phyloP scores from a whole-genome alignment of 805 yeast genomes.

The Myxozyma neglecta region DNA sequence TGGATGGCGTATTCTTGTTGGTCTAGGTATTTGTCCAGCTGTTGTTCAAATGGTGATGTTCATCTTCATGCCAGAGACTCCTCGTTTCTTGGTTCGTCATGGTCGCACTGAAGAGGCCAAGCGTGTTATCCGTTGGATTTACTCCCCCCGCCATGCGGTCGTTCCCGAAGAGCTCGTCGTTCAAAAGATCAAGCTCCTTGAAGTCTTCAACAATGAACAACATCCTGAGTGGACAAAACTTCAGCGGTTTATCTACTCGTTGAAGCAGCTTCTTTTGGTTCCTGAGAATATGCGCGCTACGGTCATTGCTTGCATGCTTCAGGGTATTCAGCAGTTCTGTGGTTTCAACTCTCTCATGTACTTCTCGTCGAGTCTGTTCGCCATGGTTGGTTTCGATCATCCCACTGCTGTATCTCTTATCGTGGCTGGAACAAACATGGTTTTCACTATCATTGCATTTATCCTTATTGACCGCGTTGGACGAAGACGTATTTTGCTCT shows the following conservation, averaged over 20 bases:
- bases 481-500: constrained; percentile 74
- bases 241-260: constrained; percentile 34
- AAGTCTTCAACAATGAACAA: constrained; percentile 45
- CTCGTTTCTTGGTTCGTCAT: constrained; percentile 79
- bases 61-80: constrained; percentile 90
- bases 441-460: constrained; percentile 83
- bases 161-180: constrained; percentile 66
- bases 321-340: constrained; percentile 94
- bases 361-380: constrained; percentile 88
- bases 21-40: constrained; percentile 86
- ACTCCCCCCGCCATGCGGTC: constrained; percentile 44
- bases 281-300: constrained; percentile 81
- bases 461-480: constrained; percentile 85
- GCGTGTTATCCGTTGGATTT: constrained; percentile 61
- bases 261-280: constrained; percentile 39
- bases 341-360: constrained; percentile 97
- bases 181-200: constrained; percentile 56
- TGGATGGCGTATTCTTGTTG: constrained; percentile 94
- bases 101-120: constrained; percentile 66
- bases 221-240: constrained; percentile 25
- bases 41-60: constrained; percentile 73
- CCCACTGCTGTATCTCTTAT: constrained; percentile 94
- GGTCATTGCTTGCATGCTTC: constrained; percentile 86
- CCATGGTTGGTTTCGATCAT: constrained; percentile 82
- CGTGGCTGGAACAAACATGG: constrained; percentile 90